Conservation (phyloP, 306 rosid species). For the Hippophae tibetana region DNA sequence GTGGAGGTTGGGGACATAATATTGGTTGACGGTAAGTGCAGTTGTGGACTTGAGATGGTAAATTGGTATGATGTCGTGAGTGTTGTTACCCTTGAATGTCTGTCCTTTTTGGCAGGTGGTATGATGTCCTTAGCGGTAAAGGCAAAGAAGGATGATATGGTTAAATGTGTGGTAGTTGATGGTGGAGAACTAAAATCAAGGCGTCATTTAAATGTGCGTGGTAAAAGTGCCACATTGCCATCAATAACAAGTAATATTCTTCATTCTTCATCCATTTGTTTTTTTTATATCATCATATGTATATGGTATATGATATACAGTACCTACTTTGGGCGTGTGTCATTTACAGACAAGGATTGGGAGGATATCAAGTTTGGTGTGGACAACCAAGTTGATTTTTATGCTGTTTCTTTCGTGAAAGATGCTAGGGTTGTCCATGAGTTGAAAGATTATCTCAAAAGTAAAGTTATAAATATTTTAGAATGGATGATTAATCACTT, state of each 20-base stretch:
- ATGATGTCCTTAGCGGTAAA: conserved; percentile 89
- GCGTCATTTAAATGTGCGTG: conserved; percentile 93
- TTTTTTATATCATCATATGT: neutral
- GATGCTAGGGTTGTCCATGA: conserved; percentile 82
- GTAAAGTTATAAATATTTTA: conserved; percentile 24
- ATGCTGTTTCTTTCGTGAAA: conserved; percentile 93
- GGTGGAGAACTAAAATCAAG: conserved; percentile 95
- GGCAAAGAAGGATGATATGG: conserved; percentile 63
- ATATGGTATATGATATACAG: neutral
- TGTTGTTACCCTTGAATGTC: neutral
- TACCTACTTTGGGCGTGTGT: conserved; percentile 1
- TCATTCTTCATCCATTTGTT: neutral
- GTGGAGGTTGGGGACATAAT: conserved; percentile 80
- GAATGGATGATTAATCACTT: neutral
- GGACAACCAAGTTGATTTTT: conserved; percentile 88
- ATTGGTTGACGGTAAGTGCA: conserved; percentile 70
- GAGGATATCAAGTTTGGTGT: conserved; percentile 98
- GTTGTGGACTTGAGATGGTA: conserved; percentile 3
- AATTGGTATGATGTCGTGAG: conserved; percentile 8
- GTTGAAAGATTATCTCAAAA: conserved; percentile 73
- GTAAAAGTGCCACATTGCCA: conserved; percentile 95
- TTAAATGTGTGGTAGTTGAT: conserved; percentile 76
- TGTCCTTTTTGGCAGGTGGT: conserved; percentile 54
- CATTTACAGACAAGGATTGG: conserved; percentile 80
- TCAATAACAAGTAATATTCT: conserved; percentile 67